Percentiles rank a stretch among this genome's conserved stretches.
Evolutionary conservation across 129 eudicot genomes (phyloP).

Genomic region (Saposhnikovia divaricata): DNA sequence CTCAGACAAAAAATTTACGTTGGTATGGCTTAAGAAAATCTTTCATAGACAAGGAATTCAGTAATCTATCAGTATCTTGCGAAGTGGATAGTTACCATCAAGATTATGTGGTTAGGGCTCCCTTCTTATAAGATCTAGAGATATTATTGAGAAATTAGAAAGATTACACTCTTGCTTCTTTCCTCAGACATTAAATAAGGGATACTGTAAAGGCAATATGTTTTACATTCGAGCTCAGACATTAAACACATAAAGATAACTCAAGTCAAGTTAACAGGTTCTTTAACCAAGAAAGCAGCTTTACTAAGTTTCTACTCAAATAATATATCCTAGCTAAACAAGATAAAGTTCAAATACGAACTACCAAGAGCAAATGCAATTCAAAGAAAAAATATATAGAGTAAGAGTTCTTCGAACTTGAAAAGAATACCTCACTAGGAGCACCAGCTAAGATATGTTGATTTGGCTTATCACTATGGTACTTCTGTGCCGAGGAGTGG

Average conservation of each 20-base stretch:
- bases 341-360: neutral
- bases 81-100: neutral
- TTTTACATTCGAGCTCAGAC: neutral
- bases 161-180: neutral
- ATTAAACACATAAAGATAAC: neutral
- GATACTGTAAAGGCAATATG: neutral
- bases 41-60: too few relatives aligned
- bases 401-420: neutral
- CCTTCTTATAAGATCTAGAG: neutral
- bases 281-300: neutral
- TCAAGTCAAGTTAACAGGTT: neutral
- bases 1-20: neutral
- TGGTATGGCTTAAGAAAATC: too few relatives aligned
- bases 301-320: neutral
- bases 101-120: neutral
- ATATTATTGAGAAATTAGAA: neutral
- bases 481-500: conserved; percentile 25
- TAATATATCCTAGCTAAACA: neutral
- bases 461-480: conserved; percentile 21
- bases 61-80: too few relatives aligned
- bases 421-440: conserved; percentile 39
- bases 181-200: neutral
- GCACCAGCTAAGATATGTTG: conserved; percentile 30
- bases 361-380: neutral
- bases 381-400: neutral